A percentile compares a stretch with the other conserved stretches of the same genome.
phyloP scores from a whole-genome alignment of 1,284 basidiomycete species.

The Butyriboletus appendiculatus region DNA sequence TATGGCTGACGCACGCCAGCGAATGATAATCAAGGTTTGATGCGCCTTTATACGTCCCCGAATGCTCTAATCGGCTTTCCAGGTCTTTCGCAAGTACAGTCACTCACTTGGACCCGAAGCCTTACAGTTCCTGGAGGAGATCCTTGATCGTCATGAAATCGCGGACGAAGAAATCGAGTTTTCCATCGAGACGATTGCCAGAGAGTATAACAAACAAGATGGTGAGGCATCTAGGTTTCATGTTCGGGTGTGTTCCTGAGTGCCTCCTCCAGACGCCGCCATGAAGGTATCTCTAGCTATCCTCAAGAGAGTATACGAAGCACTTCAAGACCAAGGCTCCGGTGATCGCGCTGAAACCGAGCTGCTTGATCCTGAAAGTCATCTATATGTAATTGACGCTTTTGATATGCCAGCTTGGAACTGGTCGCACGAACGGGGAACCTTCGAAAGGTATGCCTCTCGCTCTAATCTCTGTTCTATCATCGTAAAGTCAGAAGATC shows the following conservation, averaged over 20 bases:
- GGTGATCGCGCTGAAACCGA: conserved; percentile 57
- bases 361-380: conserved; percentile 79
- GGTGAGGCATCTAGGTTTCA: conserved; percentile 47
- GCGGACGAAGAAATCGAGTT: conserved; percentile 70
- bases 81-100: conserved; percentile 84
- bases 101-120: conserved; percentile 80
- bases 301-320: conserved; percentile 80
- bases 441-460: conserved; percentile 74
- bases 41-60: not conserved
- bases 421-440: conserved; percentile 83
- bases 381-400: conserved; percentile 85
- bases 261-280: conserved; percentile 55
- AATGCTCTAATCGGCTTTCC: not conserved
- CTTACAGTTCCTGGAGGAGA: conserved; percentile 65
- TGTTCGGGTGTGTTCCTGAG: conserved; percentile 7
- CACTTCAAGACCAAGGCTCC: conserved; percentile 73
- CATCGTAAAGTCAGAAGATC: conserved; percentile 33
- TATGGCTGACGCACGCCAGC: conserved; percentile 51
- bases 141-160: conserved; percentile 69
- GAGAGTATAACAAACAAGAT: conserved; percentile 91
- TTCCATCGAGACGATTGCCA: conserved; percentile 83
- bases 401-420: conserved; percentile 94
- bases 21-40: conserved; percentile 63
- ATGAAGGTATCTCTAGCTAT: conserved; percentile 80
- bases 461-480: not conserved